Evolutionary conservation across 495 filamentous ascomycete genomes (phyloP), one percentile per base, ranked within the genome.

Genomic region (Daldinia decipiens): DNA sequence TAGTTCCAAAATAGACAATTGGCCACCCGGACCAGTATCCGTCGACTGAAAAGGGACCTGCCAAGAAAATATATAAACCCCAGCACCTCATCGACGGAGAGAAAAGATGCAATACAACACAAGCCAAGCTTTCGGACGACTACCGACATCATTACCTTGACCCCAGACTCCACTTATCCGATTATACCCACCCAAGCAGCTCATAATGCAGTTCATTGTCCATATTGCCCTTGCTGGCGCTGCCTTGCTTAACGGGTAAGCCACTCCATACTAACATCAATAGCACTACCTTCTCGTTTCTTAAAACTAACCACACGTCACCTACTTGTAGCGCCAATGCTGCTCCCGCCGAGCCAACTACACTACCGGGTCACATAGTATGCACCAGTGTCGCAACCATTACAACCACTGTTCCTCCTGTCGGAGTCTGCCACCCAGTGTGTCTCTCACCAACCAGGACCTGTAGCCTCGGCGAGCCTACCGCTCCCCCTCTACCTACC

Each of bases 11-110:
- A 52, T 24, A 54, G 32, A 47, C 11, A 38, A 17, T 21, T 26
- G 26, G 26, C 36, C 39, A 9, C 43, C 8, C 17, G 27, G 40
- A 36, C 19, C 39, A 39, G 53, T 39, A 15, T 17, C 31, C 5
- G 12, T 15, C 1, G 19, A 40, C 39, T 26, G 12, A 66, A 67
- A 61, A 27, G 27, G 36, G 45, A 11, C 5, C 1, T 34, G 64
- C 64, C 64, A 60, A 67, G 64, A 61, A 60, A 43, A 36, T 67
- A 60, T 67, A 67, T 60, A 67, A 60, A 60, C 32, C 45, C 55
- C 27, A 60, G 26, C 47, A 17, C 57, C 64, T 67, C 64, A 24
- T 60, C 64, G 29, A 59, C 11, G 12, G 24, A 29, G 5, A 3
- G 17, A 12, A 54, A 58, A 67, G 36, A 67, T 61, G 57, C 50